Evolutionary conservation across 805 yeast genomes (phyloP).

Genomic region (Starmerella tilneyi): DNA sequence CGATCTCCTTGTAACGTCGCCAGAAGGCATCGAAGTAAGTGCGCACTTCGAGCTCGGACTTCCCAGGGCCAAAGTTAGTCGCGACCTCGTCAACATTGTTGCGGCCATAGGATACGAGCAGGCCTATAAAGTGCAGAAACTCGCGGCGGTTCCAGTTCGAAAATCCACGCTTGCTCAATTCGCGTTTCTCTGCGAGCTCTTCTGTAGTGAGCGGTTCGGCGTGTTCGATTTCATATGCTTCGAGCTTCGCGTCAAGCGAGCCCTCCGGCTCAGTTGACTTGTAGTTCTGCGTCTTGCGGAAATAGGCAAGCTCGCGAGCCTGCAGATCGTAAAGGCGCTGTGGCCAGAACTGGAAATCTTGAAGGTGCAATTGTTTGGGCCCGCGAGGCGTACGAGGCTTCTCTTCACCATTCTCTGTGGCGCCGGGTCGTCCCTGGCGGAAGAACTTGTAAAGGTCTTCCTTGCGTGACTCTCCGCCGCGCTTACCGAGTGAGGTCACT

Average conservation of each 20-base stretch:
- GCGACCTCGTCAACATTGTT: constrained; percentile 62
- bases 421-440: constrained; percentile 18
- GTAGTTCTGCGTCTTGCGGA: constrained; percentile 56
- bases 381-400: constrained; percentile 55
- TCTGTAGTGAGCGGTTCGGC: constrained; percentile 68
- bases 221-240: constrained; percentile 62
- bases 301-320: constrained; percentile 71
- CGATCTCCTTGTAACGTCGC: constrained; percentile 66
- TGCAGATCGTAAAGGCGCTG: constrained; percentile 62
- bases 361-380: constrained; percentile 71
- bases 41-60: constrained; percentile 66
- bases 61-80: constrained; percentile 62
- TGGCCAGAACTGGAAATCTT: constrained; percentile 87
- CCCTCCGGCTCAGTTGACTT: constrained; percentile 31
- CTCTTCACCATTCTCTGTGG: constrained; percentile 4
- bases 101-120: constrained; percentile 72
- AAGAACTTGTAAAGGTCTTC: constrained; percentile 21
- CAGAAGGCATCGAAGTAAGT: constrained; percentile 75
- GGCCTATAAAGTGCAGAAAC: constrained; percentile 66
- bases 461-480: constrained; percentile 21
- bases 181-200: constrained; percentile 61
- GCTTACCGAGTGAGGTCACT: constrained; percentile 20
- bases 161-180: constrained; percentile 56
- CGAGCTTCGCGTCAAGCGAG: constrained; percentile 39
- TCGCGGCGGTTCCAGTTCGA: constrained; percentile 80